phyloP scores from a whole-genome alignment of 768 basidiomycete genomes.

The Trametes cinnabarina region DNA sequence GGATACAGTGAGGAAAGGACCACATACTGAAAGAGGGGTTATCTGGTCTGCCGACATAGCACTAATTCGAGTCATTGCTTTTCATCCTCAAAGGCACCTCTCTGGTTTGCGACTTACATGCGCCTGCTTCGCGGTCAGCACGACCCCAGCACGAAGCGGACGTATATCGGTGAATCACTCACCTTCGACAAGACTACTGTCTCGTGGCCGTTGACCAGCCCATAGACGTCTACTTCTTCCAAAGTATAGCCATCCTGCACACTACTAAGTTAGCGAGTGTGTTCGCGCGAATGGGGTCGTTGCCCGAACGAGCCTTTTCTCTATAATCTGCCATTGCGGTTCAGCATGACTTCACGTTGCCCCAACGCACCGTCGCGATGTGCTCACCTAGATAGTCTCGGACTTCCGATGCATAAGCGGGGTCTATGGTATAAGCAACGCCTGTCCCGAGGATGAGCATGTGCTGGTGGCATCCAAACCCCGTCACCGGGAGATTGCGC shows the following conservation, averaged over 20 bases:
- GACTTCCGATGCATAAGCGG: conserved; percentile 69
- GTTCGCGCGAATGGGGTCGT: background rate
- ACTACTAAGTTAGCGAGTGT: background rate
- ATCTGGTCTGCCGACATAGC: conserved; percentile 83
- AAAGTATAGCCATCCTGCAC: conserved; percentile 85
- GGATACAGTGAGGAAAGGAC: background rate
- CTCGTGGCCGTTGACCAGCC: conserved; percentile 51
- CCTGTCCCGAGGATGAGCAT: conserved; percentile 40
- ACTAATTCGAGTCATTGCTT: conserved; percentile 40
- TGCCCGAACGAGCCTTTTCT: conserved; percentile 59
- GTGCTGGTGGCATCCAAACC: background rate
- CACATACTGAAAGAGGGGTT: conserved; percentile 82
- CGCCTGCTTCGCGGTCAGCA: background rate
- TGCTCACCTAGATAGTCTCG: conserved; percentile 75
- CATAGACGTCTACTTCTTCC: conserved; percentile 73
- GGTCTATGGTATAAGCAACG: conserved; percentile 85
- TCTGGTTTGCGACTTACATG: background rate
- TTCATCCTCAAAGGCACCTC: too few relatives aligned
- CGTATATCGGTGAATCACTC: conserved; percentile 21
- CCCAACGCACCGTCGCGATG: too few relatives aligned
- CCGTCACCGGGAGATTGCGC: background rate
- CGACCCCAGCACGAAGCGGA: conserved; percentile 40
- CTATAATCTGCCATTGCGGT: conserved; percentile 53
- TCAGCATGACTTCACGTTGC: too few relatives aligned
- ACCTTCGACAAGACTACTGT: conserved; percentile 56